A percentile compares a stretch with the other conserved stretches of the same genome.
These are phyloP conservation scores for Edaphochlamys debaryana DNA, from an alignment of 139 green algal genomes.

Conservation along the genomic window DNA sequence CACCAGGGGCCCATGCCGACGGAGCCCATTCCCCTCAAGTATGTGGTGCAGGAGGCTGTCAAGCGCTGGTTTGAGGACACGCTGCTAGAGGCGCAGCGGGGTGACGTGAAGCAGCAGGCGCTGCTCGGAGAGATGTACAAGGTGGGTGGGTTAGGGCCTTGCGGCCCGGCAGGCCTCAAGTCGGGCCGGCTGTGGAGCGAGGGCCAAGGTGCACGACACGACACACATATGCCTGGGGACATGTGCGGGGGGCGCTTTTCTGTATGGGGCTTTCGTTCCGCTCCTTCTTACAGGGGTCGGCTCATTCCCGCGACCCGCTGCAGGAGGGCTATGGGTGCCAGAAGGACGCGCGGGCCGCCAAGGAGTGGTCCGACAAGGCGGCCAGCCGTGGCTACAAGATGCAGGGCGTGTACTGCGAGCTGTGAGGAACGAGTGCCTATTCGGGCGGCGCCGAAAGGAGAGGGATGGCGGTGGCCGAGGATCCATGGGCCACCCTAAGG, in stretches of 20 bases:
- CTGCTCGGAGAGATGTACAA: conserved; percentile 83
- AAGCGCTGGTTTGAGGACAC: conserved; percentile 84
- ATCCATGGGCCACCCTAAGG: no score
- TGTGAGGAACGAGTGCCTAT: no score
- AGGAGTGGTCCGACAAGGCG: conserved; percentile 75
- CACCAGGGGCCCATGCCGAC: not conserved
- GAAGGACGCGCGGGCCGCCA: conserved; percentile 55
- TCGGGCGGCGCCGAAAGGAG: no score
- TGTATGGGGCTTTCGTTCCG: no score
- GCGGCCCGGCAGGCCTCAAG: not conserved
- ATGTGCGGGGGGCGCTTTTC: no score
- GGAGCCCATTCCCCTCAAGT: conserved; percentile 57
- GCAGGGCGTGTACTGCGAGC: conserved; percentile 75
- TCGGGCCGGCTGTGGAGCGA: not conserved
- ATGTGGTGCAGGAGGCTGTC: conserved; percentile 75
- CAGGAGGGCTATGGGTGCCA: conserved; percentile 82
- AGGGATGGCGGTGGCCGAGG: no score
- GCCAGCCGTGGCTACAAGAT: conserved; percentile 75
- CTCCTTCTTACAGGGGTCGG: no score
- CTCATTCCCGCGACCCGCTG: no score
- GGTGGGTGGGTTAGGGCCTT: not conserved
- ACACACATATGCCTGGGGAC: no score
- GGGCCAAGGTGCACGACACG: not conserved
- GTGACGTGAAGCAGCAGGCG: conserved; percentile 75
- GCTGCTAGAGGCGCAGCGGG: conserved; percentile 67